phyloP scores from a whole-genome alignment of 2,329 filamentous ascomycete genomes.

The Ophiognomonia clavigignenti-juglandacearum region DNA sequence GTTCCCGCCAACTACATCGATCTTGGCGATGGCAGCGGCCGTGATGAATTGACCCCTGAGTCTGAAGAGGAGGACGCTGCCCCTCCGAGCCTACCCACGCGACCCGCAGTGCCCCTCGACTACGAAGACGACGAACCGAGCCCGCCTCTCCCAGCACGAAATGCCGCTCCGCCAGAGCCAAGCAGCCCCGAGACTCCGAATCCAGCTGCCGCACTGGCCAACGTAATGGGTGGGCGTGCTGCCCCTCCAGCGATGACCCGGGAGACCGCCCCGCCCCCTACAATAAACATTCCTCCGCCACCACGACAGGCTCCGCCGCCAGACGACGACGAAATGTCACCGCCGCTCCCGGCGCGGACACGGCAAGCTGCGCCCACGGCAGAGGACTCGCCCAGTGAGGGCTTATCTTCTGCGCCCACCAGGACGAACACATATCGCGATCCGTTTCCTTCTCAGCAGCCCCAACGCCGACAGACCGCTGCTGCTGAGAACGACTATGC shows the following conservation, averaged over 20 bases:
- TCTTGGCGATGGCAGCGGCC: slow-evolving; percentile 40
- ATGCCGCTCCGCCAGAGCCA: slow-evolving; percentile 23
- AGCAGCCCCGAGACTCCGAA: slow-evolving; percentile 33
- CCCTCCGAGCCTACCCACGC: slow-evolving; percentile 32
- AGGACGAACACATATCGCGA: slow-evolving; percentile 25
- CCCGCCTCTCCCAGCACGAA: slow-evolving; percentile 35
- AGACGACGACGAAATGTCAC: slow-evolving; percentile 62
- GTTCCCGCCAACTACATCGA: slow-evolving; percentile 96
- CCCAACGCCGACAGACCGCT: slow-evolving; percentile 25
- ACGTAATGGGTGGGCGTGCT: slow-evolving; percentile 46
- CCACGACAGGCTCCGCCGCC: slow-evolving; percentile 43
- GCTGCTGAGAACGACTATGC: slow-evolving; percentile 22
- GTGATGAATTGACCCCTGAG: slow-evolving; percentile 34
- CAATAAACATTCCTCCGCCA: slow-evolving; percentile 52
- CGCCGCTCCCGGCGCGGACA: slow-evolving; percentile 57
- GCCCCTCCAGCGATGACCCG: slow-evolving; percentile 38
- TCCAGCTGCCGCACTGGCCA: slow-evolving; percentile 51
- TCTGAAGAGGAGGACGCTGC: slow-evolving; percentile 28
- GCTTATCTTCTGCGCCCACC: slow-evolving; percentile 22
- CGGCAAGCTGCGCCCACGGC: slow-evolving; percentile 35
- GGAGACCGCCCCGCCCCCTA: slow-evolving; percentile 41
- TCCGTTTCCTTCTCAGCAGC: slow-evolving; percentile 17
- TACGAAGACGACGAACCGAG: slow-evolving; percentile 32
- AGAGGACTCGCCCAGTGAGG: slow-evolving; percentile 23
- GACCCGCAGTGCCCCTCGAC: slow-evolving; percentile 27